phyloP scores from a whole-genome alignment of 192 early-diverging fungal genomes.

The Glomus cerebriforme region DNA sequence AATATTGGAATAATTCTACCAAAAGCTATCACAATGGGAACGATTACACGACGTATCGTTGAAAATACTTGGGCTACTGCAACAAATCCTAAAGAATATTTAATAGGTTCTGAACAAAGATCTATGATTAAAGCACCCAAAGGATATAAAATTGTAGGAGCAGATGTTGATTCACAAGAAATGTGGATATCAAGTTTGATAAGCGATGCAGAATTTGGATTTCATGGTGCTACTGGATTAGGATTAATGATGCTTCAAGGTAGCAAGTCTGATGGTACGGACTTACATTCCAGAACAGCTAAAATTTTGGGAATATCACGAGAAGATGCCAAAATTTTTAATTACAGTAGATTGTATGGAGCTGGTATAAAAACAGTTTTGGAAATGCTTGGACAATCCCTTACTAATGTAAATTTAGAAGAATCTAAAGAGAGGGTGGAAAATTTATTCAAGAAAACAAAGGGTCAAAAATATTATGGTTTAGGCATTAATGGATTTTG shows the following conservation, averaged over 20 bases:
- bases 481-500: slow-evolving; percentile 53
- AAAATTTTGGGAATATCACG: slow-evolving; percentile 83
- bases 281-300: slow-evolving; percentile 92
- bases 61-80: slow-evolving; percentile 96
- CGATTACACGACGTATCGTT: slow-evolving; percentile 86
- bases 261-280: slow-evolving; percentile 82
- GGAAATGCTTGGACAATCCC: slow-evolving; percentile 75
- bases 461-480: slow-evolving; percentile 62
- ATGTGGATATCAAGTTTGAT: slow-evolving; percentile 98
- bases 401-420: slow-evolving; percentile 62
- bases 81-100: slow-evolving; percentile 84
- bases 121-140: slow-evolving; percentile 78
- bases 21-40: slow-evolving; percentile 90
- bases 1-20: slow-evolving; percentile 82
- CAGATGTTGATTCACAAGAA: slow-evolving; percentile 96
- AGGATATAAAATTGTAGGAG: slow-evolving; percentile 88
- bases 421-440: slow-evolving; percentile 68
- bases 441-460: slow-evolving; percentile 78
- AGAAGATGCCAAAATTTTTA: slow-evolving; percentile 92
- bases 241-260: slow-evolving; percentile 99
- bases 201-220: slow-evolving; percentile 90
- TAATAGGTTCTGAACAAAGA: slow-evolving; percentile 93
- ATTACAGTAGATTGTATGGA: slow-evolving; percentile 95
- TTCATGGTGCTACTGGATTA: slow-evolving; percentile 88
- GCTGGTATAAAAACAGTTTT: slow-evolving; percentile 83